phyloP scores from a whole-genome alignment of 2,329 filamentous ascomycete species.

The Pseudogymnoascus sp. region DNA sequence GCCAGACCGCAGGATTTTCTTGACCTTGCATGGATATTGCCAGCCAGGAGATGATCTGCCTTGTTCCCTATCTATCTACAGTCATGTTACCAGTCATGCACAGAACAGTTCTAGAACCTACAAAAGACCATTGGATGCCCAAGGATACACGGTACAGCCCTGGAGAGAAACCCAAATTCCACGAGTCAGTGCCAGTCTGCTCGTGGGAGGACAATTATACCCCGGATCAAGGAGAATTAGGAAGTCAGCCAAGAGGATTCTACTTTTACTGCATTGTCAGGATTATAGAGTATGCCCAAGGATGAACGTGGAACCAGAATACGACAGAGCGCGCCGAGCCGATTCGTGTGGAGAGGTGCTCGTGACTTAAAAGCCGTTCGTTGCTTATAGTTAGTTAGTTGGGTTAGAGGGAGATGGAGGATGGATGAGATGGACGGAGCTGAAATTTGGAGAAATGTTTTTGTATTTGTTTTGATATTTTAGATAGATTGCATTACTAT shows the following conservation, averaged over 20 bases:
- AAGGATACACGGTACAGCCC: slow-evolving; percentile 14
- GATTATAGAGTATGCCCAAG: slow-evolving; percentile 7
- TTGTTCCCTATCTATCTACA: slow-evolving; percentile 10
- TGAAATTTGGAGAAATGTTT: background rate
- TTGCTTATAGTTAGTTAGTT: slow-evolving; percentile 2
- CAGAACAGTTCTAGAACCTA: slow-evolving; percentile 6
- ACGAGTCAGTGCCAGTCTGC: slow-evolving; percentile 7
- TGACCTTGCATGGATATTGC: slow-evolving; percentile 8
- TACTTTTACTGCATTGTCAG: slow-evolving; percentile 5
- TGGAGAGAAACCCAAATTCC: background rate
- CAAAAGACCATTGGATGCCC: slow-evolving; percentile 10
- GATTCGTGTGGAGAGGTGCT: background rate
- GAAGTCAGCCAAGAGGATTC: background rate
- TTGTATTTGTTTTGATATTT: slow-evolving; percentile 6
- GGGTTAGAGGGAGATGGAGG: background rate
- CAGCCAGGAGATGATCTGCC: slow-evolving; percentile 6
- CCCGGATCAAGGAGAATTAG: background rate
- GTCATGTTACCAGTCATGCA: slow-evolving; percentile 25
- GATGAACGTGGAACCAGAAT: background rate
- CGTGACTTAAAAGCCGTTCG: background rate
- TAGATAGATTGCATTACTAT: background rate
- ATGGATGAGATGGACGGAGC: background rate
- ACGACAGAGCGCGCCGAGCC: slow-evolving; percentile 1
- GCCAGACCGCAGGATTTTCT: slow-evolving; percentile 9
- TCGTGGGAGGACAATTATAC: slow-evolving; percentile 6